A percentile compares a stretch with the other conserved stretches of the same genome.
Conservation (phyloP, 2,329 filamentous ascomycete species). For the Penicillium sp. region DNA sequence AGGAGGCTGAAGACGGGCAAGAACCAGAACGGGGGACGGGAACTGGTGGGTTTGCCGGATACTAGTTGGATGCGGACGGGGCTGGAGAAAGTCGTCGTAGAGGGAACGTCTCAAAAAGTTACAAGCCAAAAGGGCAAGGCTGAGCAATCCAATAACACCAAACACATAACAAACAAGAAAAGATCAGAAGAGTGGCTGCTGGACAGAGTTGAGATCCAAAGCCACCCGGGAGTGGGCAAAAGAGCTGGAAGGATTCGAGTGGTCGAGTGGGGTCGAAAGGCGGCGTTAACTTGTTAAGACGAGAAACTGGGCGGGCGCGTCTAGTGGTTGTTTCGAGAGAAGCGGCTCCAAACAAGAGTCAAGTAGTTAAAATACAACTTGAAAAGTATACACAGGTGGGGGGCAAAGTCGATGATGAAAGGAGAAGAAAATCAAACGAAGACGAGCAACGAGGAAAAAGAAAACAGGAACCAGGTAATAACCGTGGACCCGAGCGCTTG, state of each 20-base stretch:
- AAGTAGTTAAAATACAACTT: too few species aligned
- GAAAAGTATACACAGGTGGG: not conserved
- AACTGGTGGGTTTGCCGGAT: not conserved
- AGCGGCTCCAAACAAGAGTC: not conserved
- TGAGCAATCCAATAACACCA: not conserved
- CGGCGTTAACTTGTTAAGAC: not conserved
- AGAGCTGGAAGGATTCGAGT: not conserved
- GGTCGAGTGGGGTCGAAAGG: not conserved
- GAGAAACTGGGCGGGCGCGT: not conserved
- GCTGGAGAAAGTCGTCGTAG: not conserved
- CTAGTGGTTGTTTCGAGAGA: not conserved
- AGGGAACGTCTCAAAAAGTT: not conserved
- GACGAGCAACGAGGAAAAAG: slow-evolving; percentile 1
- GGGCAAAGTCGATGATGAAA: not conserved
- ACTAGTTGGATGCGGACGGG: not conserved
- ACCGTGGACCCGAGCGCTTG: not conserved
- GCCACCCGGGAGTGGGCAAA: slow-evolving; percentile 6
- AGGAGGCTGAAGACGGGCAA: not conserved
- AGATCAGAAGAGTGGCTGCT: slow-evolving; percentile 2
- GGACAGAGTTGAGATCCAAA: slow-evolving; percentile 5
- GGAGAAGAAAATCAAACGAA: not conserved
- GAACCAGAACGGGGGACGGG: not conserved
- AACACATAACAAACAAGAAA: not conserved
- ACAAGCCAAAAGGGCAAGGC: not conserved
- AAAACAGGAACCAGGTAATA: not conserved